Percentiles rank a stretch among this genome's conserved stretches.
Conservation (phyloP, 2,329 filamentous ascomycete species). For the Bipolaris cookei region DNA sequence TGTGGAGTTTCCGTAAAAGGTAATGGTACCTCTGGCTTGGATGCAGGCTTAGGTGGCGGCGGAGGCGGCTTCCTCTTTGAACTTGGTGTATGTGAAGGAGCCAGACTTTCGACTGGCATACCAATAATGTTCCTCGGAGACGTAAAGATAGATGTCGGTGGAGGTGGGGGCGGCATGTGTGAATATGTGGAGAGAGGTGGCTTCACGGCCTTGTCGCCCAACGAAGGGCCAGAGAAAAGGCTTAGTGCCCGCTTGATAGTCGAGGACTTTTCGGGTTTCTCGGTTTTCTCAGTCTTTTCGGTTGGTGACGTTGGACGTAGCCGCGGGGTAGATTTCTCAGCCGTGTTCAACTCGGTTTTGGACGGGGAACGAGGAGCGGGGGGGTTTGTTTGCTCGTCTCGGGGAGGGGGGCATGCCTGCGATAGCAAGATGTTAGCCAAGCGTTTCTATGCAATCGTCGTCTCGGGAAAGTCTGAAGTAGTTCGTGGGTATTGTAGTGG, state of each 20-base stretch:
- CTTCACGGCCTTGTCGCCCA: constrained; percentile 1
- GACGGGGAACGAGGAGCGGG: constrained; percentile 15
- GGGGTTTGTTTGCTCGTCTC: constrained; percentile 14
- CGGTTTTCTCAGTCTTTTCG: constrained; percentile 13
- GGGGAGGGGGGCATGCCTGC: constrained; percentile 15
- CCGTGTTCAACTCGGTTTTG: constrained; percentile 22
- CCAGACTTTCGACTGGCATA: constrained; percentile 29
- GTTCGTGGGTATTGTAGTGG: constrained; percentile 7
- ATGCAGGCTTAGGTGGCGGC: constrained; percentile 14
- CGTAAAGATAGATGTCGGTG: constrained; percentile 33
- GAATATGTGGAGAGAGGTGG: constrained; percentile 29
- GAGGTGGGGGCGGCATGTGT: constrained; percentile 34
- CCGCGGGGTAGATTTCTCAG: constrained; percentile 20
- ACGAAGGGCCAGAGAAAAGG: constrained; percentile 10
- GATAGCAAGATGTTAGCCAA: constrained; percentile 22
- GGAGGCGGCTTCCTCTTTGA: constrained; percentile 20
- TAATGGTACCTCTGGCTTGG: constrained; percentile 15
- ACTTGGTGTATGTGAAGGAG: constrained; percentile 24
- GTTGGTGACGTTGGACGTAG: constrained; percentile 22
- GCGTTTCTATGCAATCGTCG: constrained; percentile 5
- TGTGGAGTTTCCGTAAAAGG: constrained; percentile 16
- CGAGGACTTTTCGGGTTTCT: constrained; percentile 21
- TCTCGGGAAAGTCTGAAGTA: constrained; percentile 8
- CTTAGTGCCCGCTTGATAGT: constrained; percentile 26
- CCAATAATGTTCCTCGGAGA: constrained; percentile 36